Evolutionary conservation across 2,329 filamentous ascomycete genomes (phyloP).

Genomic region (Fusarium hainanense): DNA sequence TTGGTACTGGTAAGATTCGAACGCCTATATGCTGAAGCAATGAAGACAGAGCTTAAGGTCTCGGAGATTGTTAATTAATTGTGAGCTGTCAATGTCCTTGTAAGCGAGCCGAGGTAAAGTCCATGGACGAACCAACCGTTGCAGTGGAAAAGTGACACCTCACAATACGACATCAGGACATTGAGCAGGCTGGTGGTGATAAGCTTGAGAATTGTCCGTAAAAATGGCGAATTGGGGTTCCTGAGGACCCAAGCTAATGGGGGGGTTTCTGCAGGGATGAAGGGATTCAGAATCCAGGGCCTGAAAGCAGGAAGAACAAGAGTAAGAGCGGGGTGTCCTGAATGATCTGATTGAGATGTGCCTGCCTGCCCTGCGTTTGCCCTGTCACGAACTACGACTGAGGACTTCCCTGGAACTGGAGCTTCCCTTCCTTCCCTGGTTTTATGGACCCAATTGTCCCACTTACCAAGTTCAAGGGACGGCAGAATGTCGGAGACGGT

Average conservation of each 20-base stretch:
- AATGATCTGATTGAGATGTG: slow-evolving; percentile 34
- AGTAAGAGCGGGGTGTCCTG: slow-evolving; percentile 15
- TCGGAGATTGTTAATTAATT: slow-evolving; percentile 6
- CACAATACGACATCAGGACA: slow-evolving; percentile 10
- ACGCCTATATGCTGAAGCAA: not conserved
- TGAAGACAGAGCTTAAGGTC: not conserved
- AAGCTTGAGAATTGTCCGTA: slow-evolving; percentile 8
- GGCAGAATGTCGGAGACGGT: slow-evolving; percentile 28
- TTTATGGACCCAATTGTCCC: slow-evolving; percentile 15
- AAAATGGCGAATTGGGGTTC: not conserved
- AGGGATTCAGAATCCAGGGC: slow-evolving; percentile 5
- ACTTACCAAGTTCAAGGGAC: slow-evolving; percentile 24
- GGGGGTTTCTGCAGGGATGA: slow-evolving; percentile 19
- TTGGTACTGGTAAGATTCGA: not conserved
- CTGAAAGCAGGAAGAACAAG: not conserved
- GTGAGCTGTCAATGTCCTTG: slow-evolving; percentile 3
- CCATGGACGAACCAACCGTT: slow-evolving; percentile 6
- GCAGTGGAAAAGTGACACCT: slow-evolving; percentile 25
- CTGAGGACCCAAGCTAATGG: not conserved
- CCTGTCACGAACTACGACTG: not conserved
- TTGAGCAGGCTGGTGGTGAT: slow-evolving; percentile 7
- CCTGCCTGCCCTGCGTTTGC: not conserved
- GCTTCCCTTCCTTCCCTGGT: slow-evolving; percentile 3
- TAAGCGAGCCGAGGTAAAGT: slow-evolving; percentile 23
- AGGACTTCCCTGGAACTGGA: not conserved